These are phyloP conservation scores for Neurospora sp. DNA, from an alignment of 495 filamentous ascomycete genomes.

Conservation along the genomic window DNA sequence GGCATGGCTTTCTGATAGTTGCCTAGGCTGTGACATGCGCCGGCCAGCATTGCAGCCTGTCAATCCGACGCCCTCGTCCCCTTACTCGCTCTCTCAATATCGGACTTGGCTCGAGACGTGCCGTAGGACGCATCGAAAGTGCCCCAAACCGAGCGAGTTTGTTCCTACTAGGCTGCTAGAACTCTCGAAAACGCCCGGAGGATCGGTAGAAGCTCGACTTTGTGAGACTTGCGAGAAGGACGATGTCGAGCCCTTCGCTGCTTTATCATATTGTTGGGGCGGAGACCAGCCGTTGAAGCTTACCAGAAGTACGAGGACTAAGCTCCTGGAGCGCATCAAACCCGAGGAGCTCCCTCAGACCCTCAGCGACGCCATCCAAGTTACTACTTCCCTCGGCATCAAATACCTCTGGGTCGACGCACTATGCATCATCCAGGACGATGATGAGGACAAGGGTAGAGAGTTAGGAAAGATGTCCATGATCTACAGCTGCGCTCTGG, in stretches of 20 bases:
- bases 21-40: background rate
- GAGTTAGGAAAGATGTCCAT: background rate
- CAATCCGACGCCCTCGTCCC: background rate
- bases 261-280: background rate
- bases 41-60: background rate
- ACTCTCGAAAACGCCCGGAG: background rate
- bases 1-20: background rate
- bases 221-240: background rate
- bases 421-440: background rate
- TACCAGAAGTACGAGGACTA: background rate
- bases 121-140: background rate
- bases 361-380: background rate
- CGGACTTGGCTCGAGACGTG: background rate
- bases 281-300: background rate
- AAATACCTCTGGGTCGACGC: background rate
- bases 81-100: background rate
- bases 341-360: background rate
- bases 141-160: background rate
- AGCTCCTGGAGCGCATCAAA: background rate
- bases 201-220: background rate
- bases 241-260: background rate
- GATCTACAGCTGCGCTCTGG: background rate
- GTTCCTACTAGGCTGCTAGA: background rate
- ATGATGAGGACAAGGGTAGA: background rate
- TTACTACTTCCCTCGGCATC: background rate